Evolutionary conservation across 495 filamentous ascomycete genomes (phyloP), one percentile per base, ranked within the genome.

Genomic region (Bombardia bombarda): DNA sequence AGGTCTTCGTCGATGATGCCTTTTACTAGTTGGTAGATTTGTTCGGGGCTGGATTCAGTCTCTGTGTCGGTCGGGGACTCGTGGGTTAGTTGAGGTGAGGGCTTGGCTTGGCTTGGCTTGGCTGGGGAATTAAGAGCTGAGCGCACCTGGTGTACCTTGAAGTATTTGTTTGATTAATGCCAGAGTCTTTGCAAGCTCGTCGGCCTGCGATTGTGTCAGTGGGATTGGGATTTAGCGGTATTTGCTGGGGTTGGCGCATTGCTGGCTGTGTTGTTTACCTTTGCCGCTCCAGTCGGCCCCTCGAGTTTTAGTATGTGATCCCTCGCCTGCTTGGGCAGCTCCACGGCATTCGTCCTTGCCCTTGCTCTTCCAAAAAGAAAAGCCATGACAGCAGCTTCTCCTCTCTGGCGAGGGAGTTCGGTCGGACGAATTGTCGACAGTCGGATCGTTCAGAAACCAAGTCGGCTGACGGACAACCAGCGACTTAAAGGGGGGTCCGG

Each of bases 1-100:
- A 99, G 69, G 60, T 96, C 87, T 66, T 94, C 87, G 52, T 88
- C 75, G 50, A 95, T 81, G 28, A 94, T 78, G 38, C 82, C 76
- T 31, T 76, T 80, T 33, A 95, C 78, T 16, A 97, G 73, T 42
- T 83, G 75, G 53, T 84, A 77, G 45, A 93, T 83, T 57, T 90
- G 84, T 37, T 96, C 89, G 17, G 89, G 89, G 41, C 76, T 85
- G 47, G 82, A 79, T 56, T 94, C 88, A 47, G 79, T 69, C 56
- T 98, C 92, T 95, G 60, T 9, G 19, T 30, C 10, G 7, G 18
- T 25, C 20, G 17, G 32, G 23, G 28, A 9, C 21, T 39, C 13
- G 13, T 3, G 32, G 7, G 13, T 33, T 33, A 14, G 16, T 18
- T 14, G 7, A 7, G 3, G 2, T 33, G 3, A 6, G 16, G 14